phyloP scores from a whole-genome alignment of 805 yeast species.

The Maudiozyma bulderi region DNA sequence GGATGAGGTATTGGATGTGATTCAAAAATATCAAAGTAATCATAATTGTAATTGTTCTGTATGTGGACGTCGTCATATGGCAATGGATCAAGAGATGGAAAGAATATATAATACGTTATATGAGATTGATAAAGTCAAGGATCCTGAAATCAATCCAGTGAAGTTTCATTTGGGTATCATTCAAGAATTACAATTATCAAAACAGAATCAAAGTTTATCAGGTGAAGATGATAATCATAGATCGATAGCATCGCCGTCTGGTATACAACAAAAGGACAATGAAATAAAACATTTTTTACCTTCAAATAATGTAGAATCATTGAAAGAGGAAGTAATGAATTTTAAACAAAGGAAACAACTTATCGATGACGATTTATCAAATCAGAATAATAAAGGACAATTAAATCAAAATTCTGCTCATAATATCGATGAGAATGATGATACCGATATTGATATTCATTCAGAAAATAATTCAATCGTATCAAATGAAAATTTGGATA shows the following conservation, averaged over 20 bases:
- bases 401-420: not conserved
- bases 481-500: conserved; percentile 13
- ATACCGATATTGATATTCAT: not conserved
- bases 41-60: conserved; percentile 57
- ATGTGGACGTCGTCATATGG: conserved; percentile 65
- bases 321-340: conserved; percentile 27
- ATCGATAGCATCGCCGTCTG: not conserved
- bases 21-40: conserved; percentile 47
- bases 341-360: conserved; percentile 24
- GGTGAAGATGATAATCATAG: conserved; percentile 1
- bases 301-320: conserved; percentile 17
- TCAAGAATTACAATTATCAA: conserved; percentile 26
- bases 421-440: not conserved
- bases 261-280: conserved; percentile 8
- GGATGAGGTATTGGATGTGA: conserved; percentile 54
- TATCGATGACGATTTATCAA: not conserved
- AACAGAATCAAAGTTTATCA: not conserved
- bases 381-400: not conserved
- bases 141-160: conserved; percentile 26
- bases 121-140: conserved; percentile 35
- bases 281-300: conserved; percentile 18
- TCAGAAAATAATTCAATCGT: not conserved
- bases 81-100: conserved; percentile 70
- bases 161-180: conserved; percentile 27
- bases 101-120: conserved; percentile 61